Evolutionary conservation across 1,284 basidiomycete species (phyloP).

Genomic region (Mixia osmundae): DNA sequence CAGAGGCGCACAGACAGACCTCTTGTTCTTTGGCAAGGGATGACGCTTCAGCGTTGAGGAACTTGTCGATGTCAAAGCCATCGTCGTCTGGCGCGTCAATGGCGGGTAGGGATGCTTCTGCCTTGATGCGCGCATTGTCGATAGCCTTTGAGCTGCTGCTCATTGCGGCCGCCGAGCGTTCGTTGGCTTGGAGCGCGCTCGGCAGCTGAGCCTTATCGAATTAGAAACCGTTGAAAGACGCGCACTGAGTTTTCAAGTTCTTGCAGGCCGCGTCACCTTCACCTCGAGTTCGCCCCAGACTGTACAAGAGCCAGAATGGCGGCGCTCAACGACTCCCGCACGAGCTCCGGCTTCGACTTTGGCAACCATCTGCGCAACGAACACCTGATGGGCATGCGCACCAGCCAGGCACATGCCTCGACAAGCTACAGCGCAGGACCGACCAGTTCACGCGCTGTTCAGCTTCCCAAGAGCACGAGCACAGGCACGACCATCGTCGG

Average conservation of each 20-base stretch:
- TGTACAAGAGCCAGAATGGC: background rate
- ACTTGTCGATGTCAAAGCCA: slow-evolving; percentile 13
- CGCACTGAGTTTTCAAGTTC: no score
- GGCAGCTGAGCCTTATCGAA: no score
- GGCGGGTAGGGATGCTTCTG: no score
- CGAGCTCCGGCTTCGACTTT: slow-evolving; percentile 12
- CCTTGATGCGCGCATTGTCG: no score
- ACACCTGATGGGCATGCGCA: slow-evolving; percentile 4
- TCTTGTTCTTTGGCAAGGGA: slow-evolving; percentile 10
- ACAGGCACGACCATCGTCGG: slow-evolving; percentile 81
- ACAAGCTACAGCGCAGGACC: background rate
- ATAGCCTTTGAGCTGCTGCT: no score
- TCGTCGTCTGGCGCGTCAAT: no score
- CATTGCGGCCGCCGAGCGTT: no score
- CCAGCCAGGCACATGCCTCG: slow-evolving; percentile 3
- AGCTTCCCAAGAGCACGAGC: slow-evolving; percentile 19
- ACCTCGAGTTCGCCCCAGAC: background rate
- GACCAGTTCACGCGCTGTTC: background rate
- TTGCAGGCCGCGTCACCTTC: background rate
- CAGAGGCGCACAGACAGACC: slow-evolving; percentile 3
- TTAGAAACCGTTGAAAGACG: no score
- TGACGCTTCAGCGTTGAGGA: slow-evolving; percentile 13
- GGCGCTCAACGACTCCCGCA: background rate
- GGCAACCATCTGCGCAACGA: slow-evolving; percentile 12
- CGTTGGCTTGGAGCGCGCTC: no score